Conservation (phyloP, 768 basidiomycete genomes). For the Gymnopilus junonius region DNA sequence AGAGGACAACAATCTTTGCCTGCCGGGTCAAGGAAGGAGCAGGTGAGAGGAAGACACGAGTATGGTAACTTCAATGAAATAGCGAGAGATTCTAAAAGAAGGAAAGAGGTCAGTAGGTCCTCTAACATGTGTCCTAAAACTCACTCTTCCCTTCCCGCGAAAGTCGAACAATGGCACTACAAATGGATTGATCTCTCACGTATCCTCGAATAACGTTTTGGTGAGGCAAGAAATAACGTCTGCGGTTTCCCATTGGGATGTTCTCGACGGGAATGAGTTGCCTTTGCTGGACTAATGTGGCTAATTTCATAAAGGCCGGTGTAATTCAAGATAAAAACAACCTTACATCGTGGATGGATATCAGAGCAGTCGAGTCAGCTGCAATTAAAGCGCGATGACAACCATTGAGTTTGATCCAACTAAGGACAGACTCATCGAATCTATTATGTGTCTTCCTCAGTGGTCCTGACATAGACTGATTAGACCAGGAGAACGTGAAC, state of each 20-base stretch:
- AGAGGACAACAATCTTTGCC: not conserved
- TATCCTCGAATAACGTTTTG: not conserved
- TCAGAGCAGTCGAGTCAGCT: not conserved
- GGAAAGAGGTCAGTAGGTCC: constrained; percentile 1
- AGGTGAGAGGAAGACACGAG: not conserved
- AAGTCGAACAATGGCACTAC: not conserved
- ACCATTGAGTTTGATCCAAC: not conserved
- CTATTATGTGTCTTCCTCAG: not conserved
- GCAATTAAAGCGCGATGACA: not conserved
- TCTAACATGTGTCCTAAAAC: not conserved
- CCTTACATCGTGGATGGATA: not conserved
- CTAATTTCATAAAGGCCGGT: not conserved
- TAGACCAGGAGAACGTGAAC: not conserved
- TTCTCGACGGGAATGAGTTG: constrained; percentile 1
- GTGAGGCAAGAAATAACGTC: not conserved
- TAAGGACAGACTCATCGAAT: not conserved
- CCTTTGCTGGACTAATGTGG: not conserved
- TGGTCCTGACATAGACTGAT: not conserved
- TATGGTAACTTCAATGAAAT: not conserved
- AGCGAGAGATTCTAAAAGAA: not conserved
- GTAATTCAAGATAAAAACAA: not conserved
- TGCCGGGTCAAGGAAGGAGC: not conserved
- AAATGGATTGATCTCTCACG: not conserved
- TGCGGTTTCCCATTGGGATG: not conserved
- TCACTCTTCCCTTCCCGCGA: not conserved